Conservation (phyloP, 345 rosid genomes). For the Eucalyptus lansdowneana region DNA sequence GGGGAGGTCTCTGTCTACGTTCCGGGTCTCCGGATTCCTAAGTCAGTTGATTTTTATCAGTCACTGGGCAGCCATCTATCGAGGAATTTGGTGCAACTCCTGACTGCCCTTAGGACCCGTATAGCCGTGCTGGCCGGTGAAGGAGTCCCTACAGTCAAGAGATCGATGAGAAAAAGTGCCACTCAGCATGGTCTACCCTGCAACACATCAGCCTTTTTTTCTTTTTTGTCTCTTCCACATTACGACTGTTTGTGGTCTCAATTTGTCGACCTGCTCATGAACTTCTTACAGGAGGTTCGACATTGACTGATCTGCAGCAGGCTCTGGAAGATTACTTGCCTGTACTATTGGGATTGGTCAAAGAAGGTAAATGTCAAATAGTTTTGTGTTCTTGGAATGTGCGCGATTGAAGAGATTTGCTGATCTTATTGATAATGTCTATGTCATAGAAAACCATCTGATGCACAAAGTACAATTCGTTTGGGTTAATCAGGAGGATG, state of each 20-base stretch:
- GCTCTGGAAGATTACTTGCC: constrained; percentile 98
- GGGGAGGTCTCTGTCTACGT: constrained; percentile 86
- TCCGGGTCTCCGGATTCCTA: constrained; percentile 97
- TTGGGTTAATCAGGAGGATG: constrained; percentile 97
- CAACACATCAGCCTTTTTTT: not conserved
- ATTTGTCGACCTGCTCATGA: constrained; percentile 4
- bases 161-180: constrained; percentile 77
- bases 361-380: constrained; percentile 47
- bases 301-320: constrained; percentile 87
- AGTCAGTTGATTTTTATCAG: constrained; percentile 66
- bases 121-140: constrained; percentile 94
- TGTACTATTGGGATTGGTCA: constrained; percentile 75
- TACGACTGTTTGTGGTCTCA: not conserved
- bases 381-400: not conserved
- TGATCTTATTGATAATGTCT: not conserved
- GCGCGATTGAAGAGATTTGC: not conserved
- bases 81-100: constrained; percentile 58
- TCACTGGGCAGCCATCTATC: constrained; percentile 63
- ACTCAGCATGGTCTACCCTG: constrained; percentile 78
- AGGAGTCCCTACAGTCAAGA: constrained; percentile 85
- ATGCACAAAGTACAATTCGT: constrained; percentile 69
- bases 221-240: not conserved
- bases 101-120: constrained; percentile 82
- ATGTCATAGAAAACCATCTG: constrained; percentile 42
- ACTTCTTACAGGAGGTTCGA: constrained; percentile 55